Evolutionary conservation across 805 yeast species (phyloP), one percentile per base, ranked within the genome.

Genomic region (Zygosaccharomyces rouxii): DNA sequence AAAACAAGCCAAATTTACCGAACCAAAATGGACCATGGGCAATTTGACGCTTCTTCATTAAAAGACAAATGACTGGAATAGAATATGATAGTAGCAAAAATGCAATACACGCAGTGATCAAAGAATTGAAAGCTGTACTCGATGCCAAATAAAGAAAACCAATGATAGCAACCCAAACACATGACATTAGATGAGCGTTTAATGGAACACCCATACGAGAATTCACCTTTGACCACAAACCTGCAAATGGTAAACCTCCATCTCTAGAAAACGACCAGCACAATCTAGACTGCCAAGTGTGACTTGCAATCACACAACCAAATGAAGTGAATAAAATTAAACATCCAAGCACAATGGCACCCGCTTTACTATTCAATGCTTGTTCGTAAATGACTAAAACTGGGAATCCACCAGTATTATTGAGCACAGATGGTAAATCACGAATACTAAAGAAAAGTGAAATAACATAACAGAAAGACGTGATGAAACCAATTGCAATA

Each of bases 241-340:
- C 69, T 6, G 84, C 79, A 31, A 74, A 78, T 23, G 86, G 86
- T 49, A 84, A 69, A 22, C 87, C 89, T 43, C 78, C 75, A 63
- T 84, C 88, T 67, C 89, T 75, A 5, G 88, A 74, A 59, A 83
- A 83, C 2, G 89, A 81, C 86, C 87, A 84, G 53, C 84, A 75
- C 51, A 81, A 69, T 57, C 89, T 73, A 33, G 86, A 81, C 57
- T 80, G 85, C 86, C 87, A 82, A 4, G 87, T 81, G 55, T 81
- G 85, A 28, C 83, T 78, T 5, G 84, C 77, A 60, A 81, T 78
- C 52, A 77, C 78, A 65, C 86, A 79, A 45, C 84, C 84, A 51
- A 79, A 68, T 10, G 84, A 82, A 7, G 86, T 78, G 40, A 77
- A 66, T 25, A 81, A 63, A 38, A 83, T 70, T 55, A 81, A 63